Base-by-base conservation (phyloP, 2,329 filamentous ascomycete genomes). In the Epichloe sp. region DNA sequence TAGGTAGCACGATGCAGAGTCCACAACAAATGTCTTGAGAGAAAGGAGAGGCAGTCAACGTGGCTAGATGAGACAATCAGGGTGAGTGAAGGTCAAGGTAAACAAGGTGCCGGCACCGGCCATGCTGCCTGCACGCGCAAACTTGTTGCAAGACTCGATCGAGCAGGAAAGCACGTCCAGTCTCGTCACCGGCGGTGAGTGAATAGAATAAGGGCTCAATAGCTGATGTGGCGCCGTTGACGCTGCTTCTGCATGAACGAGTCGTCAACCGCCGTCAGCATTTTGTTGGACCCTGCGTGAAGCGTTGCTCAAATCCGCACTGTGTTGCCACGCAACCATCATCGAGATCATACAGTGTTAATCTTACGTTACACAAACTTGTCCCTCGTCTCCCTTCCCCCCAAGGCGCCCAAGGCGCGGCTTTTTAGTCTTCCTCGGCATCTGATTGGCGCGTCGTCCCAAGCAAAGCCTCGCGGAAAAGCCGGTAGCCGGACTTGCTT, bases 401-500 rank as follows among this genome's bases (percentile, higher is more conserved):
- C 48, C 21, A 23, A 21, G 3, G 19, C 19, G 19, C 19, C 19
- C 19, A 21, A 34, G 47, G 15, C 23, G 26, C 23, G 47, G 38
- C 42, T 50, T 50, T 40, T 40, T 34, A 19, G 17, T 31, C 40
- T 50, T 44, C 48, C 15, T 50, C 44, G 42, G 10, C 26, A 26
- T 17, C 19, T 50, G 48, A 49, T 49, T 49, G 48, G 48, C 34
- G 35, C 40, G 17, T n/a, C 36, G 36, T 6, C 14, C 14, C 36
- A 38, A 6, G 40, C 15, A 15, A 8, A 15, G 42, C 41, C 5
- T 11, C 40, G n/a, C 17, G n/a, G 17, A 38, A 49, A n/a, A 17
- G 47, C 47, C 47, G 47, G 37, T 19, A 36, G 14, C 47, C 38
- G 47, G 47, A 49, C 47, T n/a, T 42, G 47, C 12, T 49, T 37